A percentile compares a stretch with the other conserved stretches of the same genome.
Evolutionary conservation across 164 flowering plant species (phyloP).

Genomic region (Macadamia integrifolia): DNA sequence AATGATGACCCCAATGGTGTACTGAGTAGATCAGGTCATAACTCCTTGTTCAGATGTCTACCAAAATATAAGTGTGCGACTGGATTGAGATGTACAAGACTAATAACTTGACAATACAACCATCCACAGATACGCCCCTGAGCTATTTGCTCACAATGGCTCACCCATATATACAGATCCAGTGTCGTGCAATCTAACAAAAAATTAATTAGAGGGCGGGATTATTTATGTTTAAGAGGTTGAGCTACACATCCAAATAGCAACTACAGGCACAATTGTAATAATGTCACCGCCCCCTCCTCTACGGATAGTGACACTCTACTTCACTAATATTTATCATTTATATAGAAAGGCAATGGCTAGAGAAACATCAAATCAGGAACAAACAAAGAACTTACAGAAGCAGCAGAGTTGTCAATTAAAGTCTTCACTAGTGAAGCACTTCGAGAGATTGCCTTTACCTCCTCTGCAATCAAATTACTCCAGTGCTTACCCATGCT

Average conservation of each 20-base stretch:
- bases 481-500: constrained; percentile 37
- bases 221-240: not conserved
- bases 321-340: not conserved
- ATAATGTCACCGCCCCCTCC: not conserved
- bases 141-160: not conserved
- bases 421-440: constrained; percentile 52
- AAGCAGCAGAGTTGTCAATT: constrained; percentile 35
- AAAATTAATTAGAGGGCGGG: not conserved
- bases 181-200: not conserved
- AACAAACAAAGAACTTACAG: constrained; percentile 41
- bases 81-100: not conserved
- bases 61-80: not conserved
- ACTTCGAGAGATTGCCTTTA: constrained; percentile 59
- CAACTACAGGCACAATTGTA: not conserved
- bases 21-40: too few relatives aligned
- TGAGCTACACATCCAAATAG: not conserved
- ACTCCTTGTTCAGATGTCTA: not conserved
- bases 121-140: too few relatives aligned
- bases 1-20: too few relatives aligned
- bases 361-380: not conserved
- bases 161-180: not conserved
- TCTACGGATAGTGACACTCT: not conserved
- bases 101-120: not conserved
- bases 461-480: constrained; percentile 63
- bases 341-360: not conserved